Percentiles rank a stretch among this genome's conserved stretches.
These are phyloP conservation scores for Jatropha curcas DNA, from an alignment of 345 rosid genomes.

Conservation along the genomic window DNA sequence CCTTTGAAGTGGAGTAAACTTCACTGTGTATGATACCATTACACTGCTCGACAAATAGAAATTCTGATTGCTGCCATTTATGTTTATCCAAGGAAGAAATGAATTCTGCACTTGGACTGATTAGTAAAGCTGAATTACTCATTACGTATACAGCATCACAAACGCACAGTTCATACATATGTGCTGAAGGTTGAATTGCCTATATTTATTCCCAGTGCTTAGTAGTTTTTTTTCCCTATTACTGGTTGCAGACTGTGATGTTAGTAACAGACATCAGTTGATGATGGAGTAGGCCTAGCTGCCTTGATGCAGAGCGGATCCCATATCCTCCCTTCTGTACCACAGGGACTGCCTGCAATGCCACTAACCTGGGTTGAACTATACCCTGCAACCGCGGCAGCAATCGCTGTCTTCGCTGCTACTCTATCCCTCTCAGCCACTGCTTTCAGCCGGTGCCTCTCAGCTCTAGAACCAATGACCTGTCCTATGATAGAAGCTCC, in stretches of 20 bases:
- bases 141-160: neutral
- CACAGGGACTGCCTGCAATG: conserved; percentile 31
- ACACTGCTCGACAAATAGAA: neutral
- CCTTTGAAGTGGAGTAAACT: neutral
- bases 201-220: neutral
- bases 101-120: neutral
- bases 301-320: conserved; percentile 16
- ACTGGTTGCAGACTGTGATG: neutral
- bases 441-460: conserved; percentile 61
- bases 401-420: conserved; percentile 32
- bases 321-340: conserved; percentile 35
- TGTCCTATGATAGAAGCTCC: conserved; percentile 88
- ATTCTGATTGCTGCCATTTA: neutral
- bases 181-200: neutral
- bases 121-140: neutral
- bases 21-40: neutral
- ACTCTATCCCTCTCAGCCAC: conserved; percentile 27
- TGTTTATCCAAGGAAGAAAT: neutral
- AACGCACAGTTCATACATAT: neutral
- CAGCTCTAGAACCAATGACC: conserved; percentile 88
- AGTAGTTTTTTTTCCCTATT: neutral
- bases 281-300: conserved; percentile 1
- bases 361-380: conserved; percentile 22
- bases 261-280: conserved; percentile 22
- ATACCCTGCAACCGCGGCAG: conserved; percentile 24